A percentile compares a stretch with the other conserved stretches of the same genome.
Evolutionary conservation across 2,329 filamentous ascomycete genomes (phyloP).

Genomic region (Zarea fungicola): DNA sequence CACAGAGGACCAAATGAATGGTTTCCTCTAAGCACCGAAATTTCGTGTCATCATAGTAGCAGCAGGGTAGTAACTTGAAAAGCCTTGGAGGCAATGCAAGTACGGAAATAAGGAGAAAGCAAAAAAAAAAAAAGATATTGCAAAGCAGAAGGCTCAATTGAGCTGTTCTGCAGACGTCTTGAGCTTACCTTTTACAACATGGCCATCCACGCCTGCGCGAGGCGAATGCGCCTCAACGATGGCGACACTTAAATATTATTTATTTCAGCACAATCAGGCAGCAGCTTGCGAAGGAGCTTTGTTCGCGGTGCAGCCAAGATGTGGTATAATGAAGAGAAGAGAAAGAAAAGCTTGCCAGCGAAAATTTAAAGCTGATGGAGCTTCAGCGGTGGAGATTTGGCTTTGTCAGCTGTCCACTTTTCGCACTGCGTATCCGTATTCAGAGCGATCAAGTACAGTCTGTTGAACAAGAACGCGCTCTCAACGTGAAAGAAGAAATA

Average conservation of each 20-base stretch:
- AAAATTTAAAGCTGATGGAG: conserved; percentile 10
- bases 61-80: conserved; percentile 17
- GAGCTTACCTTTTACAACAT: conserved; percentile 12
- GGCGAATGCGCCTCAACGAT: not conserved
- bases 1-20: conserved; percentile 58
- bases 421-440: not conserved
- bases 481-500: too few relatives aligned
- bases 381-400: conserved; percentile 3
- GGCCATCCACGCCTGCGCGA: not conserved
- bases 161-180: not conserved
- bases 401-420: conserved; percentile 9
- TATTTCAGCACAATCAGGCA: not conserved
- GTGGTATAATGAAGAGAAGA: conserved; percentile 1
- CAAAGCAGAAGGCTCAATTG: not conserved
- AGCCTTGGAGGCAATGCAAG: conserved; percentile 12
- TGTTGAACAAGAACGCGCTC: too few relatives aligned
- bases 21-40: conserved; percentile 52
- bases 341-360: not conserved
- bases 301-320: not conserved
- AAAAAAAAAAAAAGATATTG: conserved; percentile 14
- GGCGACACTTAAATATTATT: not conserved
- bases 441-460: too few relatives aligned
- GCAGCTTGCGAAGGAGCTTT: not conserved
- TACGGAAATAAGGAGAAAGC: conserved; percentile 19
- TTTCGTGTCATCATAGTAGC: conserved; percentile 56